A percentile compares a stretch with the other conserved stretches of the same genome.
Conservation (phyloP, 495 filamentous ascomycete genomes). For the Gamarada debralockiae region DNA sequence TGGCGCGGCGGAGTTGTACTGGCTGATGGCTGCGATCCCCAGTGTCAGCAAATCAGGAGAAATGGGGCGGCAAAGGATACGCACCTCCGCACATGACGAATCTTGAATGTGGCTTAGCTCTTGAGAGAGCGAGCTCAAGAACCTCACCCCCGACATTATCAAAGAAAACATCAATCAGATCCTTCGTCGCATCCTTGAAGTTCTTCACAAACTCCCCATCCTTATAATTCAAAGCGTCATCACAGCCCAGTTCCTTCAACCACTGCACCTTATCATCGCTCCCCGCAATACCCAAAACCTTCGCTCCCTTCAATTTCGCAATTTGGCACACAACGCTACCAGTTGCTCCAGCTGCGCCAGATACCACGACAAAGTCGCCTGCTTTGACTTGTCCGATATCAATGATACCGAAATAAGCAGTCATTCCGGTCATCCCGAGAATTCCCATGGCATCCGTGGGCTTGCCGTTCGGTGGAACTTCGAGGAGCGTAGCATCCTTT, state of each 20-base stretch:
- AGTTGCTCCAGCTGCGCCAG: slow-evolving; percentile 67
- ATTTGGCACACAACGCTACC: slow-evolving; percentile 68
- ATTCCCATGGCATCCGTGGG: slow-evolving; percentile 59
- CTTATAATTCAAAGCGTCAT: slow-evolving; percentile 69
- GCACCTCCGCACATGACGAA: slow-evolving; percentile 60
- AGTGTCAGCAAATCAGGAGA: too few species aligned
- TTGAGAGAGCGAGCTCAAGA: slow-evolving; percentile 54
- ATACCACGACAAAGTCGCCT: slow-evolving; percentile 63
- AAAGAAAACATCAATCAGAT: slow-evolving; percentile 63
- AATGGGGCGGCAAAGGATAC: too few species aligned
- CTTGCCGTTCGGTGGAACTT: slow-evolving; percentile 42
- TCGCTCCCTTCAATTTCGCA: slow-evolving; percentile 56
- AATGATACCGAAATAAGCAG: slow-evolving; percentile 65
- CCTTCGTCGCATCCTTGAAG: slow-evolving; percentile 55
- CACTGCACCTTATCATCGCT: slow-evolving; percentile 62
- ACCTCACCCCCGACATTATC: slow-evolving; percentile 71
- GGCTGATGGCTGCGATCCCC: slow-evolving; percentile 35
- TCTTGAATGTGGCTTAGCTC: slow-evolving; percentile 50
- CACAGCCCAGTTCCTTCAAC: slow-evolving; percentile 57
- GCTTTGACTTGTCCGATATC: slow-evolving; percentile 52
- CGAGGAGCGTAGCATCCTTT: slow-evolving; percentile 32
- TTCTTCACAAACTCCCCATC: slow-evolving; percentile 48
- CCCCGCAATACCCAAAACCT: slow-evolving; percentile 59
- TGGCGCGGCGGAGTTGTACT: not conserved
- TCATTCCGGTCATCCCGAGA: slow-evolving; percentile 55